Evolutionary conservation across 495 filamentous ascomycete genomes (phyloP).

Genomic region (Zalerion maritima): DNA sequence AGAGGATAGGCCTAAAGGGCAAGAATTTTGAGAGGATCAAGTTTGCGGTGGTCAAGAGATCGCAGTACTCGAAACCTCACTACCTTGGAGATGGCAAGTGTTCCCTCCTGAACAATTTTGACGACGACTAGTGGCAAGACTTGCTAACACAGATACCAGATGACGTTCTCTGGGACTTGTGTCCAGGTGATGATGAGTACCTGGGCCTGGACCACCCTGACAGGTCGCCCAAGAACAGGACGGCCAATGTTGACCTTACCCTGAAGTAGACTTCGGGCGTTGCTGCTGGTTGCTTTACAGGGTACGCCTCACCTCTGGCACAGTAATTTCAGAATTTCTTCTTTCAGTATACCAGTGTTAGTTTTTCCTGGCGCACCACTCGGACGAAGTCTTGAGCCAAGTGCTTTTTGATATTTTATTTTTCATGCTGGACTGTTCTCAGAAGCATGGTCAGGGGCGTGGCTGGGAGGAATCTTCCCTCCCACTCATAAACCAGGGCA

Average conservation of each 20-base stretch:
- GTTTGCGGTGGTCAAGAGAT: constrained; percentile 67
- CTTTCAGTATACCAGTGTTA: too few relatives aligned
- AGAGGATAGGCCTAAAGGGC: constrained; percentile 84
- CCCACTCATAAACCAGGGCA: too few relatives aligned
- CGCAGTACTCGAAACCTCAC: constrained; percentile 52
- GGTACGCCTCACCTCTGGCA: too few relatives aligned
- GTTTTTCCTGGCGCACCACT: too few relatives aligned
- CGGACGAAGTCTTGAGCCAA: too few relatives aligned
- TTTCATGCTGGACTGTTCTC: too few relatives aligned
- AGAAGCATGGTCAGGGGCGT: too few relatives aligned
- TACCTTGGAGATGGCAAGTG: constrained; percentile 80
- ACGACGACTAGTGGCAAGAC: not conserved
- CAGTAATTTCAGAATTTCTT: too few relatives aligned
- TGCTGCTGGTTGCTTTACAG: too few relatives aligned
- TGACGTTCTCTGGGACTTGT: constrained; percentile 65
- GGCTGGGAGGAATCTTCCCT: too few relatives aligned
- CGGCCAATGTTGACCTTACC: constrained; percentile 40
- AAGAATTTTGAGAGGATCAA: constrained; percentile 98
- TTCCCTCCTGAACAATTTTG: constrained; percentile 1
- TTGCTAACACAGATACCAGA: constrained; percentile 33
- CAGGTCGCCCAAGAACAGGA: constrained; percentile 37
- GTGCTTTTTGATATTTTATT: too few relatives aligned
- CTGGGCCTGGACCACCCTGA: constrained; percentile 88
- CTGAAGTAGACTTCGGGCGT: constrained; percentile 27
- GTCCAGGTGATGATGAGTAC: constrained; percentile 52